Base-by-base conservation (phyloP, 164 flowering plant genomes). In the Buxus sempervirens region DNA sequence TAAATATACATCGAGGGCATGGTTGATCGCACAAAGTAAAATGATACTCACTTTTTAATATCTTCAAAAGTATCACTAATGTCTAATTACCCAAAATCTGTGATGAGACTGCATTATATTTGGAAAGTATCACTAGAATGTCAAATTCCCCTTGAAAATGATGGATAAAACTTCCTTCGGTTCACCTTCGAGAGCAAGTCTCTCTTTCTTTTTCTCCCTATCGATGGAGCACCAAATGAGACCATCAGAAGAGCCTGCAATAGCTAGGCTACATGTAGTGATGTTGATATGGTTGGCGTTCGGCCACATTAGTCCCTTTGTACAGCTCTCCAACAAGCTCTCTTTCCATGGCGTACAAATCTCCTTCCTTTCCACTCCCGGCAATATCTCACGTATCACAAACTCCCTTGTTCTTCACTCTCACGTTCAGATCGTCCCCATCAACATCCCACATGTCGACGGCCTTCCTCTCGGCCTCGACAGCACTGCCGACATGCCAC, bases 251-350 rank as follows among this genome's bases (percentile, higher is more conserved):
- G 53, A 42, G 45, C 28, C 38, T 48, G n/a, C 26, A 24, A 16
- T 32, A 12, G 26, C 49, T 21, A 12, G 14, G 0, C 73, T 72
- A 65, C 79, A 68, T 12, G 58, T 67, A 7, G 78, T 72, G 10
- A 76, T 81, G 80, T 81, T 81, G 56, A 82, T 82, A n/a, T 81
- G 58, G 53, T 76, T 76, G 36, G 84, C 82, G 16, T 81, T 76
- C 41, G 84, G 84, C 36, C 84, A 81, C 41, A 78, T 81, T 18
- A 76, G 70, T 24, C 84, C 84, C 26, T 81, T 81, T 32, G 58
- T 76, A 1, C 84, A 81, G 59, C 75, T 81, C 25, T 76, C 84
- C 2, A 78, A 81, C 68, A 81, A 78, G 73, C 82, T 81, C 36
- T 60, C 80, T 14, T 56, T 68, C 15, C 71, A 76, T 74, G 80